Evolutionary conservation across 257 asterid species (phyloP), one percentile per base, ranked within the genome.

Genomic region (Ajuga chamaepitys): DNA sequence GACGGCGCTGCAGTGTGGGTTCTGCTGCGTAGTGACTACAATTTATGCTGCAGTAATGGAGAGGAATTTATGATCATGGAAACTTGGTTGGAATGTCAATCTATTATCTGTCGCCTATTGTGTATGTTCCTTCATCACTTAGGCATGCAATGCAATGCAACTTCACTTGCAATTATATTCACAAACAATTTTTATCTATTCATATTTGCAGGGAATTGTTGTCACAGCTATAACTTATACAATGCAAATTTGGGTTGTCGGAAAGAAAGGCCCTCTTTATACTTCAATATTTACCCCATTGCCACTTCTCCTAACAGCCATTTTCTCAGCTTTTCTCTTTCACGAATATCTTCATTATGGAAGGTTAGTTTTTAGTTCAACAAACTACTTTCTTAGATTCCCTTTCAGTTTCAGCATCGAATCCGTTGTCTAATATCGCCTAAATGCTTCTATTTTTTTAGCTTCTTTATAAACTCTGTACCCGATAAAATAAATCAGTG

Each of bases 181-280:
- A n/a, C n/a, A n/a, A n/a, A n/a, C n/a, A n/a, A n/a, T n/a, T n/a
- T n/a, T n/a, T n/a, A n/a, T n/a, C n/a, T n/a, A n/a, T n/a, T n/a
- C n/a, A n/a, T n/a, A 30, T 52, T 30, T 75, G 70, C 75, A 84
- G 91, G 86, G 91, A 14, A 48, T 84, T n/a, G 22, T 77, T 54
- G 86, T 75, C 8, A 70, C 88, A 7, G 84, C 75, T 25, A 54
- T 84, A 2, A 68, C 61, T 41, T 81, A 75, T 22, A 64, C 78
- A 68, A 34, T 77, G 55, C 81, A 67, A 70, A 68, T 74, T 10
- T 82, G 91, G 91, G 78, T 78, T 1, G 77, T 82, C 11, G 86
- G 73, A 55, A 79, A 65, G 69, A 84, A 74, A 68, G 91, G 91
- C 1, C 82, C 91, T 5, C 82, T 81, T 0, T 84, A 75, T 38